Evolutionary conservation across 371 early-diverging fungal genomes (phyloP).

Genomic region (Nosema granulosis): DNA sequence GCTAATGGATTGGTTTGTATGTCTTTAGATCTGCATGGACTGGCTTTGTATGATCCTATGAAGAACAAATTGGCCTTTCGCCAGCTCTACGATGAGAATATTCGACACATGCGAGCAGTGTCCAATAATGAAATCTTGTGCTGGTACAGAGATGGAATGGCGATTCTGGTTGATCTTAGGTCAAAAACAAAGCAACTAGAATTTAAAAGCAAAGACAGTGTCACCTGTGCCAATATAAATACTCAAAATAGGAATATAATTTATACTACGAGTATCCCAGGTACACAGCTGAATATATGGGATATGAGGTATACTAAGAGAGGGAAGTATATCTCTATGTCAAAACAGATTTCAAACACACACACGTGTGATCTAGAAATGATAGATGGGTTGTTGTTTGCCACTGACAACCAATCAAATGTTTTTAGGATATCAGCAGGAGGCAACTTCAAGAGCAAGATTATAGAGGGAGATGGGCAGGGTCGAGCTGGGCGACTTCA

Average conservation of each 20-base stretch:
- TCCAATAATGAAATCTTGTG: not conserved
- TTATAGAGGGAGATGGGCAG: not conserved
- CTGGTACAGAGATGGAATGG: not conserved
- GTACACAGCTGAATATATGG: conserved; percentile 20
- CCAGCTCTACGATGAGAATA: not conserved
- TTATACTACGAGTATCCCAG: conserved; percentile 29
- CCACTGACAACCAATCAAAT: conserved; percentile 1
- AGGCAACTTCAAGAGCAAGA: not conserved
- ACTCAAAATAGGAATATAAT: conserved; percentile 1
- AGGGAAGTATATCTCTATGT: conserved; percentile 4
- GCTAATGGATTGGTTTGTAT: not conserved
- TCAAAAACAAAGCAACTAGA: not conserved
- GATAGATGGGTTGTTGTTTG: not conserved
- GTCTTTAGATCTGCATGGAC: not conserved
- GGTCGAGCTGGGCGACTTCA: not conserved
- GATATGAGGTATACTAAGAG: conserved; percentile 24
- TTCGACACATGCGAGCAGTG: not conserved
- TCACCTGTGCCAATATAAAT: conserved; percentile 4
- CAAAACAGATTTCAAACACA: not conserved
- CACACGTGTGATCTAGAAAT: not conserved
- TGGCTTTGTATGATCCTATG: not conserved
- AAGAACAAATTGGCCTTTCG: not conserved
- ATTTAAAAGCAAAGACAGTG: not conserved
- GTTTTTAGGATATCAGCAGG: conserved; percentile 10
- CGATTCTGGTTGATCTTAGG: not conserved